Conservation (phyloP, 495 filamentous ascomycete genomes). For the Haplographium delicatum region DNA sequence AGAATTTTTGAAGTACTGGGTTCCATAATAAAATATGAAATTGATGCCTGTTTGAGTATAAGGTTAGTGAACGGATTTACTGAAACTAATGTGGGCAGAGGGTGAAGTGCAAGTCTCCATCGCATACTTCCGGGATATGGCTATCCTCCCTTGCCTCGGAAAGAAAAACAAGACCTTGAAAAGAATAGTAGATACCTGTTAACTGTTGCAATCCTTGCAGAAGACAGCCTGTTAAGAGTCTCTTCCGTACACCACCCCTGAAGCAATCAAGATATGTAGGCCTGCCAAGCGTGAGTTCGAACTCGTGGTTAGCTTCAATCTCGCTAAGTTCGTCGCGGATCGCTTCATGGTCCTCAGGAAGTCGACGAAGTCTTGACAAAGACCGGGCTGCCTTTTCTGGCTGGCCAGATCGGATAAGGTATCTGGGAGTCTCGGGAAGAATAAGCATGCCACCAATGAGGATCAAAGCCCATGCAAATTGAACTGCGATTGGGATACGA, state of each 20-base stretch:
- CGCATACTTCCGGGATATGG: no score
- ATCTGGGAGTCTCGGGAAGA: slow-evolving; percentile 85
- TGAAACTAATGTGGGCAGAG: no score
- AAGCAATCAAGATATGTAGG: slow-evolving; percentile 68
- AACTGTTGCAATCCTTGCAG: slow-evolving; percentile 78
- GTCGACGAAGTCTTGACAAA: slow-evolving; percentile 61
- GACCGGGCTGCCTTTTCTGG: slow-evolving; percentile 57
- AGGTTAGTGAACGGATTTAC: no score
- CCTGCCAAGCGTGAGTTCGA: slow-evolving; percentile 52
- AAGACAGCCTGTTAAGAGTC: slow-evolving; percentile 67
- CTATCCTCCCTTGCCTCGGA: no score
- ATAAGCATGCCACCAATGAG: slow-evolving; percentile 67
- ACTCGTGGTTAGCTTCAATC: slow-evolving; percentile 75
- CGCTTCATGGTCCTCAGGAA: slow-evolving; percentile 55
- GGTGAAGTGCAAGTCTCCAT: no score
- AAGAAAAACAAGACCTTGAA: no score
- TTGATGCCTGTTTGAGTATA: slow-evolving; percentile 52
- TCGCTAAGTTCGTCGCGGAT: slow-evolving; percentile 66
- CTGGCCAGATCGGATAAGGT: slow-evolving; percentile 64
- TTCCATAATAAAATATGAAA: slow-evolving; percentile 69
- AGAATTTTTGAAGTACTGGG: slow-evolving; percentile 64
- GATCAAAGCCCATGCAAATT: slow-evolving; percentile 77
- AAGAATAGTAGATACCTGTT: no score
- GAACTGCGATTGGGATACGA: slow-evolving; percentile 77
- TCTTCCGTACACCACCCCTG: slow-evolving; percentile 54